Conservation (phyloP, 208 protist species). For the Crithidia acanthocephali region DNA sequence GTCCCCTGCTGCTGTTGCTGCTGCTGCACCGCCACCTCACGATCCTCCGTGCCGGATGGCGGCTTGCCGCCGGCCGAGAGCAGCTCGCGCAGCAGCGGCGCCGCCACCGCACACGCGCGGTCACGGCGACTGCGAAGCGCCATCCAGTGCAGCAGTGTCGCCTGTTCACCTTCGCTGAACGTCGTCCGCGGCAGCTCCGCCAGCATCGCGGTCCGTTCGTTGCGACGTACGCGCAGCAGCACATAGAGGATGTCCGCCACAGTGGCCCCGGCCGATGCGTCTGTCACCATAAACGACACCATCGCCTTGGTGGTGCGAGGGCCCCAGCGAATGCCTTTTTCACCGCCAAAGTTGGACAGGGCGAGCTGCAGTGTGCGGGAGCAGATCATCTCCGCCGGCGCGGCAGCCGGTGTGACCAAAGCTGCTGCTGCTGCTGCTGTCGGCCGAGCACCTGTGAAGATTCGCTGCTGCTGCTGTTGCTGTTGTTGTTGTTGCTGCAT, state of each 20-base stretch:
- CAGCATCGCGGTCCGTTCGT: slow-evolving; percentile 50
- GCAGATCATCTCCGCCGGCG: slow-evolving; percentile 29
- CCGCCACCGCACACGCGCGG: slow-evolving; percentile 30
- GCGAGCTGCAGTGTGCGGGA: slow-evolving; percentile 68
- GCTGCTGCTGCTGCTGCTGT: not conserved
- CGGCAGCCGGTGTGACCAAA: slow-evolving; percentile 5
- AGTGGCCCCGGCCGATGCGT: slow-evolving; percentile 14
- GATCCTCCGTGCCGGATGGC: too few relatives aligned
- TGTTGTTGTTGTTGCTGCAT: not conserved
- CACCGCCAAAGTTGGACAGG: slow-evolving; percentile 54
- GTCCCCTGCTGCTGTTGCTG: not conserved
- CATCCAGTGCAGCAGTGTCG: slow-evolving; percentile 32
- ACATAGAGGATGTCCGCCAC: slow-evolving; percentile 58
- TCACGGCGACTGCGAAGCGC: slow-evolving; percentile 18
- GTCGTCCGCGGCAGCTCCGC: slow-evolving; percentile 39
- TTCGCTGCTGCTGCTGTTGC: too few relatives aligned
- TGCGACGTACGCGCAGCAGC: slow-evolving; percentile 57
- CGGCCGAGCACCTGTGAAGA: too few relatives aligned
- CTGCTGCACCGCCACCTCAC: not conserved
- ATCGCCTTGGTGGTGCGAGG: slow-evolving; percentile 67
- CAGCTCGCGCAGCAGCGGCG: slow-evolving; percentile 35
- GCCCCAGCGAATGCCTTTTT: slow-evolving; percentile 79
- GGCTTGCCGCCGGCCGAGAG: slow-evolving; percentile 11
- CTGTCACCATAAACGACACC: slow-evolving; percentile 30
- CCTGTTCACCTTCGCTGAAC: slow-evolving; percentile 43